phyloP scores from a whole-genome alignment of 2,329 filamentous ascomycete species.

The Arthrobotrys entomopaga region DNA sequence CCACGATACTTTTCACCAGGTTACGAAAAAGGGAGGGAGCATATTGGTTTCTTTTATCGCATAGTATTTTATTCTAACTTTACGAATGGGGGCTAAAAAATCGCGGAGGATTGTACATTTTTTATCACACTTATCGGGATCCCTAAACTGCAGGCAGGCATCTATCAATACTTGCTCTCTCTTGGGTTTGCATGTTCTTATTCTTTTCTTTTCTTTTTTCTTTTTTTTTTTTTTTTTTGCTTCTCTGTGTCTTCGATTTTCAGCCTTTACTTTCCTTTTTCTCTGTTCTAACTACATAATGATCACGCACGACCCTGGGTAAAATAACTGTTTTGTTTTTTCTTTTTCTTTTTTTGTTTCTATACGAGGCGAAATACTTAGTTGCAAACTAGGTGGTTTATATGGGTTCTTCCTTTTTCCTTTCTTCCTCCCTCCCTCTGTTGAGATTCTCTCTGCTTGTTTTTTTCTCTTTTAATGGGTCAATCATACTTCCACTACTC shows the following conservation, averaged over 20 bases:
- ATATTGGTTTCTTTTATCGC: conserved; percentile 5
- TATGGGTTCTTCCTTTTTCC: conserved; percentile 22
- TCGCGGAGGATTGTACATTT: conserved; percentile 9
- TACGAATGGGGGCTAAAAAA: not conserved
- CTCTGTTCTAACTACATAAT: conserved; percentile 33
- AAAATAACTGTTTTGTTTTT: conserved; percentile 24
- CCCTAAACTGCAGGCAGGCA: conserved; percentile 47
- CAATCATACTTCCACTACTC: conserved; percentile 26
- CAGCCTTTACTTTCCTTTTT: conserved; percentile 2
- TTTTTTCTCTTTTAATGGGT: conserved; percentile 31
- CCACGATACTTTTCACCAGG: not conserved
- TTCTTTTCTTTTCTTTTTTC: conserved; percentile 10
- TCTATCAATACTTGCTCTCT: conserved; percentile 23
- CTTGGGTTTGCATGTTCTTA: conserved; percentile 26
- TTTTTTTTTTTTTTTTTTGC: conserved; percentile 16
- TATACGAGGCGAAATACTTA: conserved; percentile 43
- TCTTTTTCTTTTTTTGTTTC: conserved; percentile 22
- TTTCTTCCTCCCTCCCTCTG: not conserved
- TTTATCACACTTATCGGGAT: conserved; percentile 24
- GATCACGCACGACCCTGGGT: conserved; percentile 49
- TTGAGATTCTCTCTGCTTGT: not conserved
- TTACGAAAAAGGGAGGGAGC: not conserved
- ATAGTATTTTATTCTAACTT: not conserved
- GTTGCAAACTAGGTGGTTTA: conserved; percentile 23
- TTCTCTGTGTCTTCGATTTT: conserved; percentile 3